Percentiles rank a stretch among this genome's conserved stretches.
Evolutionary conservation across 1,284 basidiomycete species (phyloP).

Genomic region (Trichosporon faecale): DNA sequence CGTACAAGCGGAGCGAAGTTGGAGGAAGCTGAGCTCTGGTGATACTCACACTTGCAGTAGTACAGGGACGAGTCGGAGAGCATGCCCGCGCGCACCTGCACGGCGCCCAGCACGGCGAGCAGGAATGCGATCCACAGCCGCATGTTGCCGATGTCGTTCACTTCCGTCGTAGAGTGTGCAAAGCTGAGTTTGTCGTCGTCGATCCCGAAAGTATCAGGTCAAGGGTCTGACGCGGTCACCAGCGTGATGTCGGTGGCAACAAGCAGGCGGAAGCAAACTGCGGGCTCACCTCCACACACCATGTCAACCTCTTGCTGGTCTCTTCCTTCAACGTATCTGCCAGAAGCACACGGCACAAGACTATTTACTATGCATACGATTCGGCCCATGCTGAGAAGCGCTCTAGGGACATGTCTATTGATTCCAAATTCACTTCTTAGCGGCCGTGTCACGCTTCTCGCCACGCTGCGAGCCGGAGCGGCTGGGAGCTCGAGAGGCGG

Average conservation of each 20-base stretch:
- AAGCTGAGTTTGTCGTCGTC: neutral
- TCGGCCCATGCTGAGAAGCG: neutral
- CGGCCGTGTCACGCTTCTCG: neutral
- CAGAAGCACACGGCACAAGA: neutral
- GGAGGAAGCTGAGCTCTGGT: too few species aligned
- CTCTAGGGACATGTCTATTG: slow-evolving; percentile 3
- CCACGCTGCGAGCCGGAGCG: neutral
- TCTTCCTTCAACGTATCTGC: neutral
- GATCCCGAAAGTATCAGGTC: neutral
- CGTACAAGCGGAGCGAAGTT: too few species aligned
- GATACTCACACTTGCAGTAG: slow-evolving; percentile 51
- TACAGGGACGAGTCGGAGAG: slow-evolving; percentile 42
- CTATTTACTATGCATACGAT: neutral
- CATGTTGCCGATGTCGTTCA: neutral
- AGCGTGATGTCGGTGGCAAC: slow-evolving; percentile 5
- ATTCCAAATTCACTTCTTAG: neutral
- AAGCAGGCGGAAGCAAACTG: neutral
- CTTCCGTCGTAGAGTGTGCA: neutral
- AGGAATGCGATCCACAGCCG: neutral
- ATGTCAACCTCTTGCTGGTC: neutral
- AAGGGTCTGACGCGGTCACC: neutral
- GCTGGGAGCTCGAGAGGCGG: neutral
- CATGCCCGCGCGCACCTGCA: slow-evolving; percentile 24
- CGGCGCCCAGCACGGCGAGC: neutral
- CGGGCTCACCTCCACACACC: neutral